Evolutionary conservation across 2,329 filamentous ascomycete species (phyloP).

Genomic region (Claviceps monticola): DNA sequence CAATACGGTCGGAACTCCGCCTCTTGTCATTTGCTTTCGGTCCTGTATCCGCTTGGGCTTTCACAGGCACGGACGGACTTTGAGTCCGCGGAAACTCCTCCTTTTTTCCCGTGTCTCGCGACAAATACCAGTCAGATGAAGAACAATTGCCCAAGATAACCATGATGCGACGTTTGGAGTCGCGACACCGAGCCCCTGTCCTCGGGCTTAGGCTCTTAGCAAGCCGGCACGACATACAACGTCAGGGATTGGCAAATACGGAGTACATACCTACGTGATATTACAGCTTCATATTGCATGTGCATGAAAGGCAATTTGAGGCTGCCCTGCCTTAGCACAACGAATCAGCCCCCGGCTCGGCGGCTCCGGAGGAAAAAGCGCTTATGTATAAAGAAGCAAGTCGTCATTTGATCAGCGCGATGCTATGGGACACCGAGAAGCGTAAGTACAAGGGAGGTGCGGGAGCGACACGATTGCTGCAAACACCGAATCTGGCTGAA

Average conservation of each 20-base stretch:
- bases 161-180: not conserved
- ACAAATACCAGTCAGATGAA: not conserved
- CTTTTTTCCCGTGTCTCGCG: not conserved
- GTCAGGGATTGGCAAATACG: not conserved
- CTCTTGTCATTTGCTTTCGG: too few relatives aligned
- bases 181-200: not conserved
- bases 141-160: not conserved
- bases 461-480: constrained; percentile 16
- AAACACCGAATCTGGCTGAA: constrained; percentile 2
- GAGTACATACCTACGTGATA: not conserved
- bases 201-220: not conserved
- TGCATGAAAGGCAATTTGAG: not conserved
- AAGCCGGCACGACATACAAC: not conserved
- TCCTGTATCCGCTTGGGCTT: too few relatives aligned
- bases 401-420: not conserved
- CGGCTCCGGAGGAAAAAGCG: too few relatives aligned
- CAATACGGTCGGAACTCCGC: not conserved
- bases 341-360: not conserved
- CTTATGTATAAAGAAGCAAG: too few relatives aligned
- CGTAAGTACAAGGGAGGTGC: constrained; percentile 13
- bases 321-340: not conserved
- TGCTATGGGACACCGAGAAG: not conserved
- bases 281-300: not conserved
- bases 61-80: not conserved
- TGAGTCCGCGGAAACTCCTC: not conserved